A percentile compares a stretch with the other conserved stretches of the same genome.
Evolutionary conservation across 441 rosid genomes (phyloP).

Genomic region (Omphalea diandra): DNA sequence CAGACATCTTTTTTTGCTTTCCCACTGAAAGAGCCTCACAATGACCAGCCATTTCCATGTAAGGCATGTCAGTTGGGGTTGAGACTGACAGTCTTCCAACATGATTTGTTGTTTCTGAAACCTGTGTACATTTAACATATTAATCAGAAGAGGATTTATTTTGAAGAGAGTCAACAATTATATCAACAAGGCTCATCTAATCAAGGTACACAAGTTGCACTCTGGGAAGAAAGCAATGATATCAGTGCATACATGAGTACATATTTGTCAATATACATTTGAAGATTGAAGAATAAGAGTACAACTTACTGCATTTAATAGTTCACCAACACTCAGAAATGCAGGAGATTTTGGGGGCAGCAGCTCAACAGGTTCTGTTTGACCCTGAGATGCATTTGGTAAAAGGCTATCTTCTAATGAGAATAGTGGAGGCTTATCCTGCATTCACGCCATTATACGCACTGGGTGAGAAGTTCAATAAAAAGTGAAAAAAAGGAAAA

Average conservation of each 20-base stretch:
- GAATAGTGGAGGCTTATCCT: slow-evolving; percentile 50
- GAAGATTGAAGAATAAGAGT: neutral
- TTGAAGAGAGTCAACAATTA: neutral
- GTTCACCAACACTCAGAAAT: slow-evolving; percentile 58
- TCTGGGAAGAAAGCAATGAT: neutral
- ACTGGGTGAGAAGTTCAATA: slow-evolving; percentile 8
- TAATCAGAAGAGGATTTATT: neutral
- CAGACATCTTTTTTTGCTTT: slow-evolving; percentile 78
- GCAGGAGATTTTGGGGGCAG: slow-evolving; percentile 31
- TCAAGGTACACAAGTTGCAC: neutral
- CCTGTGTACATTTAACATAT: slow-evolving; percentile 35
- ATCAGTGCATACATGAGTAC: neutral
- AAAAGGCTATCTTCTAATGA: slow-evolving; percentile 40
- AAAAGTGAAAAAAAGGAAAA: neutral
- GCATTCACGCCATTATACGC: slow-evolving; percentile 22
- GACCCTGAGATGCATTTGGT: slow-evolving; percentile 45
- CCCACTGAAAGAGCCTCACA: slow-evolving; percentile 84
- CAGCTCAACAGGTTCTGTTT: slow-evolving; percentile 34
- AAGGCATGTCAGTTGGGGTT: slow-evolving; percentile 61
- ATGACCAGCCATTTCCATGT: slow-evolving; percentile 76
- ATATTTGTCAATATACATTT: neutral
- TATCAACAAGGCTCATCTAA: neutral
- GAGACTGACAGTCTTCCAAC: slow-evolving; percentile 71
- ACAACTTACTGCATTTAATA: slow-evolving; percentile 53
- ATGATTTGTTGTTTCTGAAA: slow-evolving; percentile 65